Evolutionary conservation across 768 basidiomycete genomes (phyloP).

Genomic region (Mycena albidolilacea): DNA sequence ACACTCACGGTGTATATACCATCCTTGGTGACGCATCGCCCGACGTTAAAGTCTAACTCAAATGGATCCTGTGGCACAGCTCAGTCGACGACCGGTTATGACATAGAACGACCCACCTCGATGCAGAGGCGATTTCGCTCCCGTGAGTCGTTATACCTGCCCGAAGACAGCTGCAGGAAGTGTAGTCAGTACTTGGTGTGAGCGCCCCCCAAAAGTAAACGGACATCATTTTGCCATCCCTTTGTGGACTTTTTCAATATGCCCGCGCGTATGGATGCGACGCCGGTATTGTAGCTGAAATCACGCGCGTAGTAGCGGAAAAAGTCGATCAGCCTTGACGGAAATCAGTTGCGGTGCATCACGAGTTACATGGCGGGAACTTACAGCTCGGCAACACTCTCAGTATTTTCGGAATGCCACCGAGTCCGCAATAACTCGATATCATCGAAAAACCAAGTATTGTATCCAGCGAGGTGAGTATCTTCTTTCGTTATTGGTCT

Average conservation of each 20-base stretch:
- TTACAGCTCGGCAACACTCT: slow-evolving; percentile 93
- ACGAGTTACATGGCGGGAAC: slow-evolving; percentile 46
- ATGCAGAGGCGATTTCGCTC: slow-evolving; percentile 97
- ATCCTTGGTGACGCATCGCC: slow-evolving; percentile 96
- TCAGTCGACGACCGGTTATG: background rate
- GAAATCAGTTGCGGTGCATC: slow-evolving; percentile 30
- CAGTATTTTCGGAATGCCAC: slow-evolving; percentile 95
- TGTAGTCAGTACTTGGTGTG: background rate
- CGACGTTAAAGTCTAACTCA: slow-evolving; percentile 96
- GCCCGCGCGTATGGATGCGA: slow-evolving; percentile 92
- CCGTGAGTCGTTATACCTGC: slow-evolving; percentile 77
- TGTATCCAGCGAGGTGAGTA: slow-evolving; percentile 83
- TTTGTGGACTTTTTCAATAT: slow-evolving; percentile 92
- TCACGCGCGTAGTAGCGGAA: slow-evolving; percentile 97
- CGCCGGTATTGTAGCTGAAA: slow-evolving; percentile 92
- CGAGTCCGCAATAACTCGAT: slow-evolving; percentile 91
- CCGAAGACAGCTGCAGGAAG: slow-evolving; percentile 60
- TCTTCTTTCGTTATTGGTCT: slow-evolving; percentile 90
- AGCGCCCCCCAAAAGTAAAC: slow-evolving; percentile 44
- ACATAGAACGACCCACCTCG: slow-evolving; percentile 69
- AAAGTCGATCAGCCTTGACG: slow-evolving; percentile 91
- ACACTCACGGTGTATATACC: slow-evolving; percentile 89
- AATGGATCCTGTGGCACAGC: slow-evolving; percentile 85
- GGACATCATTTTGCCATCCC: slow-evolving; percentile 94
- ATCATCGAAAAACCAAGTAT: slow-evolving; percentile 99